These are phyloP conservation scores for Trapa bicornis DNA, from an alignment of 345 rosid species.

Conservation along the genomic window DNA sequence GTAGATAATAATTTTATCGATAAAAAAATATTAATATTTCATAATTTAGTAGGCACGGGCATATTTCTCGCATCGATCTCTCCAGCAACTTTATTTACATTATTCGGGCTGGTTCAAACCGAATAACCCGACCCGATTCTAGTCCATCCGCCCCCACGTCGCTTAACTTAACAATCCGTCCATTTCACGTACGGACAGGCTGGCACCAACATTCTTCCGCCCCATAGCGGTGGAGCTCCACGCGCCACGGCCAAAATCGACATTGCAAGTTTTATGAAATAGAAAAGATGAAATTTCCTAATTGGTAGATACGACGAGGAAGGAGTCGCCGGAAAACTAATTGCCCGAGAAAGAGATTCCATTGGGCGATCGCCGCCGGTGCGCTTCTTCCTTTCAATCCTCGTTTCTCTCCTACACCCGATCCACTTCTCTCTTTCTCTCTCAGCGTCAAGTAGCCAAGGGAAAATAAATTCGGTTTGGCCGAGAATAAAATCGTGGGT, in stretches of 20 bases:
- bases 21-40: too few relatives aligned
- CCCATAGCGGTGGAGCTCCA: neutral
- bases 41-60: neutral
- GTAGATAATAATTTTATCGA: too few relatives aligned
- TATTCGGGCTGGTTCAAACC: neutral
- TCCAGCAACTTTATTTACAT: slow-evolving; percentile 19
- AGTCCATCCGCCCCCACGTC: neutral
- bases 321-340: neutral
- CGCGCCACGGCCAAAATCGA: neutral
- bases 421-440: neutral
- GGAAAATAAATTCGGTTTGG: neutral
- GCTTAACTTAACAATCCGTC: neutral
- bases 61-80: neutral
- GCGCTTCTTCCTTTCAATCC: neutral
- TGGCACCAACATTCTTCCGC: neutral
- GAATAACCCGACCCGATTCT: neutral
- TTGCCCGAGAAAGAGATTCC: neutral
- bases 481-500: neutral
- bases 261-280: neutral
- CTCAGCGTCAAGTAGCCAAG: neutral
- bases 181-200: neutral
- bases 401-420: neutral
- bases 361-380: neutral
- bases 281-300: neutral
- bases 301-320: neutral